These are phyloP conservation scores for Cercospora canescens DNA, from an alignment of 2,329 filamentous ascomycete species.

Conservation along the genomic window DNA sequence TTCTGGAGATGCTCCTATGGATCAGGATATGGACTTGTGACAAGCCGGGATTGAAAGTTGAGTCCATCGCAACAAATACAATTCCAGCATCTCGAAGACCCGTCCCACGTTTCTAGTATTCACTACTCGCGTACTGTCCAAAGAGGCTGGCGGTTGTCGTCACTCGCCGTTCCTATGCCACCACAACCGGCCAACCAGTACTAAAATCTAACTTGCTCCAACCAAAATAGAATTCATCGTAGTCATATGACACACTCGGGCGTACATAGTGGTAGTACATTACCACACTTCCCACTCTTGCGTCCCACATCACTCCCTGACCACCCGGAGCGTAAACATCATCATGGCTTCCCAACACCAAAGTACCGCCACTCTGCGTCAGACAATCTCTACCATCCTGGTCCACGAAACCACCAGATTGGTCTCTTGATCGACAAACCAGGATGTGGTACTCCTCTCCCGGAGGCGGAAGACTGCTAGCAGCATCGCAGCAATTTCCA, in stretches of 20 bases:
- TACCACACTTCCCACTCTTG: constrained; percentile 48
- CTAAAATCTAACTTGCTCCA: constrained; percentile 28
- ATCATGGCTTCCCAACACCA: constrained; percentile 61
- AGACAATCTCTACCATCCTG: constrained; percentile 53
- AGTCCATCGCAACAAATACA: too few relatives aligned
- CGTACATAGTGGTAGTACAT: constrained; percentile 62
- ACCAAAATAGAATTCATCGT: constrained; percentile 28
- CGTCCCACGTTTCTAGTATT: neutral
- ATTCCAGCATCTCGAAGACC: too few relatives aligned
- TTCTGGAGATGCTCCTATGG: neutral
- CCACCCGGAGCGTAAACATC: constrained; percentile 66
- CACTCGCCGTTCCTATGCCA: neutral
- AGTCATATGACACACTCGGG: constrained; percentile 22
- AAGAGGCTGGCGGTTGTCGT: neutral
- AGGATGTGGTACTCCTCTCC: constrained; percentile 65
- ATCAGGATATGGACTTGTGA: neutral
- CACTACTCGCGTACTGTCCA: neutral
- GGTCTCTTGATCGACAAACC: constrained; percentile 57
- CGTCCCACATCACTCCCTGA: constrained; percentile 59
- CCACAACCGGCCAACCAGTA: constrained; percentile 23
- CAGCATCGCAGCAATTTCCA: constrained; percentile 38
- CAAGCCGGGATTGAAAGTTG: neutral
- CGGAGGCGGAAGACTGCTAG: constrained; percentile 35
- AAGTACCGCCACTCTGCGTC: constrained; percentile 57
- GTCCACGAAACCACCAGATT: constrained; percentile 59